Evolutionary conservation across 2,329 filamentous ascomycete genomes (phyloP).

Genomic region (Falciphora oryzae): DNA sequence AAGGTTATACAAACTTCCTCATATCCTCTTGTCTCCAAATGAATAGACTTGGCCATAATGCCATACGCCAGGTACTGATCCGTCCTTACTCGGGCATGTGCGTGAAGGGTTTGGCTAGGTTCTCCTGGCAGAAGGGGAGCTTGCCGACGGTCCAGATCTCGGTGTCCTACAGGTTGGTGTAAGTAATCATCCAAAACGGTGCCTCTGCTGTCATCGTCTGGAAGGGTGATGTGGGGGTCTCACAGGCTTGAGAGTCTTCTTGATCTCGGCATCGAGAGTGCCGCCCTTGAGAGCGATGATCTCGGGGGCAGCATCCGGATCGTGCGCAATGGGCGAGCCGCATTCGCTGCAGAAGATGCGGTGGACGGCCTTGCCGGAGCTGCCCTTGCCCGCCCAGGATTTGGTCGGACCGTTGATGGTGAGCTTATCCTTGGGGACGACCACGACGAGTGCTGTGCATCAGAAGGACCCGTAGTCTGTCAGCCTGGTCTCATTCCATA

Average conservation of each 20-base stretch:
- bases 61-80: not conserved
- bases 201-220: no score
- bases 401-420: conserved; percentile 59
- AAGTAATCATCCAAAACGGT: not conserved
- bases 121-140: conserved; percentile 64
- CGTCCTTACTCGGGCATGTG: conserved; percentile 54
- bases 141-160: conserved; percentile 67
- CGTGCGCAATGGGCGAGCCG: conserved; percentile 64
- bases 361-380: conserved; percentile 58
- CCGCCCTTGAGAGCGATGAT: conserved; percentile 67
- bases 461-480: not conserved
- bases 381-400: conserved; percentile 54
- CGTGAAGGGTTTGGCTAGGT: conserved; percentile 55
- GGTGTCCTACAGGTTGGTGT: conserved; percentile 40
- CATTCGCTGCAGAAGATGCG: conserved; percentile 66
- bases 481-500: not conserved
- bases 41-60: not conserved
- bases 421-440: conserved; percentile 62
- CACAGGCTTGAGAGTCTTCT: conserved; percentile 62
- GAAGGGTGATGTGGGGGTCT: conserved; percentile 19
- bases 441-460: conserved; percentile 52
- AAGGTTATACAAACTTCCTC: not conserved
- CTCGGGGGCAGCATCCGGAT: conserved; percentile 62
- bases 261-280: conserved; percentile 56
- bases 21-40: not conserved